Evolutionary conservation across 208 protist species (phyloP), one percentile per base, ranked within the genome.

Genomic region (Trypanosoma rangeli): DNA sequence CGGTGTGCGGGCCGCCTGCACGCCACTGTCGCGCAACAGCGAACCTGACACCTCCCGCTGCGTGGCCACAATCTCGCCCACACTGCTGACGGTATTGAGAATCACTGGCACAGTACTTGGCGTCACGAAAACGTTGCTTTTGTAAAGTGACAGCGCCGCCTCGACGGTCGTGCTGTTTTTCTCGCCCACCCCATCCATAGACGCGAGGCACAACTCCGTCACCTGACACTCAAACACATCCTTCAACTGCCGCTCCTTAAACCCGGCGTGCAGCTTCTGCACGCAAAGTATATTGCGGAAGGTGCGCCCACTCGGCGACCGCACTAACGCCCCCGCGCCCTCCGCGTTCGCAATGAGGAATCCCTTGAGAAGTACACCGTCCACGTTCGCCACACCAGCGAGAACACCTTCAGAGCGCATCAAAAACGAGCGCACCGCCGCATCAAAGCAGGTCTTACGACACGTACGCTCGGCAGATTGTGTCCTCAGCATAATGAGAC

Each of bases 181-280:
- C 52, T 85, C 79, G 44, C 81, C 85, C 29, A 92, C 69, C 31
- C 88, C 88, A 68, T 94, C 88, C 89, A 93, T 96, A 8, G 78
- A 63, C 62, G 82, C 79, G 18, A 65, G 35, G 42, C 35, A 50
- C 42, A 93, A 69, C 55, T 73, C 48, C 12, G 65, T 80, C 15
- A 86, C 70, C 20, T 75, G 83, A 67, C 80, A 92, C 74, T 94
- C 87, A 49, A 94, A 83, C n/a, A 96, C 74, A 62, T 96, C 91
- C 64, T 81, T 84, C 56, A 96, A 68, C 69, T 94, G 87, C n/a
- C 91, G 84, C 82, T 96, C 86, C 78, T 96, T 96, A 69, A 93
- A 88, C 31, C 76, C 72, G 16, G 83, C 83, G 60, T 86, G 76
- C 28, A 92, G 70, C 48, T 86, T 65, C 53, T 85, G 70, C 52